Evolutionary conservation across 1,284 basidiomycete genomes (phyloP).

Genomic region (Stygiomarasmius scandens): DNA sequence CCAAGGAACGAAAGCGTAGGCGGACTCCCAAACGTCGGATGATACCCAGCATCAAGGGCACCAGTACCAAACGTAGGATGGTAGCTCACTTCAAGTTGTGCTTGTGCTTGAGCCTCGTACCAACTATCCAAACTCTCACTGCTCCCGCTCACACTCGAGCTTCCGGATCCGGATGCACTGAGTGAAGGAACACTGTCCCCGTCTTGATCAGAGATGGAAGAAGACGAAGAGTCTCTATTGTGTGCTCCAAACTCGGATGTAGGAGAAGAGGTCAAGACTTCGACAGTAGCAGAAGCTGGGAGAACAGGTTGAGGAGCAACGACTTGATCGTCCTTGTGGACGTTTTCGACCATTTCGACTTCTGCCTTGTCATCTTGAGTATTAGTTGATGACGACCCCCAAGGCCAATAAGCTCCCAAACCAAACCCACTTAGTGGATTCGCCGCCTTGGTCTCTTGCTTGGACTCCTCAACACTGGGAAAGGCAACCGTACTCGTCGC

Average conservation of each 20-base stretch:
- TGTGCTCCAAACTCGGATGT: not conserved
- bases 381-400: slow-evolving; percentile 27
- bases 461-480: slow-evolving; percentile 1
- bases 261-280: slow-evolving; percentile 1
- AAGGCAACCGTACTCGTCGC: slow-evolving; percentile 17
- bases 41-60: too few species aligned
- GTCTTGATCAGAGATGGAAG: not conserved
- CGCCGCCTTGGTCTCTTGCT: not conserved
- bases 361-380: too few species aligned
- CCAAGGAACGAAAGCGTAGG: too few species aligned
- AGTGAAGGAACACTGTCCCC: not conserved
- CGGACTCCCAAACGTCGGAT: too few species aligned
- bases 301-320: not conserved
- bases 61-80: too few species aligned
- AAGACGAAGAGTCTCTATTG: not conserved
- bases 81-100: not conserved
- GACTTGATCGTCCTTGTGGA: too few species aligned
- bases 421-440: slow-evolving; percentile 25
- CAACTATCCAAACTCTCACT: not conserved
- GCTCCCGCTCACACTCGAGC: not conserved
- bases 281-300: slow-evolving; percentile 8
- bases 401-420: slow-evolving; percentile 31
- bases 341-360: too few species aligned
- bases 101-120: not conserved
- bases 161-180: not conserved